These are phyloP conservation scores for Mucor saturninus DNA, from an alignment of 371 early-diverging fungal species.

Conservation along the genomic window DNA sequence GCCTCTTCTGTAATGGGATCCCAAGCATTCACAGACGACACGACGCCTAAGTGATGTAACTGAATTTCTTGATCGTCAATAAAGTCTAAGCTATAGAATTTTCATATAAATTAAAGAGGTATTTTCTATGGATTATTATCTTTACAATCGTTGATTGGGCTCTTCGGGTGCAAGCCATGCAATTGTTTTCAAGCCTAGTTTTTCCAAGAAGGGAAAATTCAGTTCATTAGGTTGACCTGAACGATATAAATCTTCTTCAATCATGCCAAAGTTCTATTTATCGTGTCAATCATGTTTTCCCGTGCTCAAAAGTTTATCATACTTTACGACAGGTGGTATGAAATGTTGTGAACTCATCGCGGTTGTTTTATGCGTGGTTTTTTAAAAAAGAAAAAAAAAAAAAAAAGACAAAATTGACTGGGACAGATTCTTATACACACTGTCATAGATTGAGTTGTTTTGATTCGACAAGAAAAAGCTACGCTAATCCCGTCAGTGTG, in stretches of 20 bases:
- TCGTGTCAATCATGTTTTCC: background rate
- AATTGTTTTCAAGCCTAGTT: slow-evolving; percentile 89
- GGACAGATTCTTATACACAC: too few relatives aligned
- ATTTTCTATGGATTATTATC: too few relatives aligned
- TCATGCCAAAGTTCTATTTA: slow-evolving; percentile 90
- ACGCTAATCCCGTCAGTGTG: too few relatives aligned
- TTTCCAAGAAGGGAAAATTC: slow-evolving; percentile 96
- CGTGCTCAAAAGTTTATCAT: background rate
- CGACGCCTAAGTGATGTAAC: slow-evolving; percentile 83
- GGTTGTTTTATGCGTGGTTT: too few relatives aligned
- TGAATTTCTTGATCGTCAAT: slow-evolving; percentile 96
- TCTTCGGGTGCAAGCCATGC: slow-evolving; percentile 96
- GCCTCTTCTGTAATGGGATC: slow-evolving; percentile 97
- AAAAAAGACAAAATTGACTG: too few relatives aligned
- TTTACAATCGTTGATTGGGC: slow-evolving; percentile 89
- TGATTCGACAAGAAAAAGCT: too few relatives aligned
- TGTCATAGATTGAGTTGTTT: too few relatives aligned
- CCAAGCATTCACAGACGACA: slow-evolving; percentile 86
- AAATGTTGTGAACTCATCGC: slow-evolving; percentile 78
- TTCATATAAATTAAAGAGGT: too few relatives aligned
- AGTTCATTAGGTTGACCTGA: slow-evolving; percentile 98
- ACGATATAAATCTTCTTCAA: slow-evolving; percentile 95
- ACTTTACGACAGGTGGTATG: slow-evolving; percentile 73
- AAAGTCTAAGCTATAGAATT: slow-evolving; percentile 77
- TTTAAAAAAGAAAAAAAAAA: too few relatives aligned